Evolutionary conservation across 768 basidiomycete genomes (phyloP), one percentile per base, ranked within the genome.

Genomic region (Coprinopsis sp.): DNA sequence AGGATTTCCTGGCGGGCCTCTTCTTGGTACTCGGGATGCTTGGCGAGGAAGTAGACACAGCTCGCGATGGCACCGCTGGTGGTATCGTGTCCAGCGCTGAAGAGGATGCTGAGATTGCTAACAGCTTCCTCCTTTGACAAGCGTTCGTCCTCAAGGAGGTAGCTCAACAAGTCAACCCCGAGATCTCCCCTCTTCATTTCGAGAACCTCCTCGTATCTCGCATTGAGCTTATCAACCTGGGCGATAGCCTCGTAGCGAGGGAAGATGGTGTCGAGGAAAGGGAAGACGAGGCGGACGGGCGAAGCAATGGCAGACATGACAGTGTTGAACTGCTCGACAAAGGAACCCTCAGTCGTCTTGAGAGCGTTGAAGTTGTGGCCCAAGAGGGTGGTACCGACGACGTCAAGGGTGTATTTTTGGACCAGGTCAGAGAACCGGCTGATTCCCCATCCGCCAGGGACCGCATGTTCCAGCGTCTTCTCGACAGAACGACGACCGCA

Each of bases 41-140:
- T 58, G 1, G 66, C 66, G 29, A 74, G 57, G 56, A 62, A 61
- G 51, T 69, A 71, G 11, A 69, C 53, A 2, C 59, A 41, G 4
- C 62, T 63, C 3, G 69, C 64, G n/a, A 72, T 53, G 11, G 63
- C 66, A 18, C 70, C 69, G 4, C 69, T 63, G 2, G 67, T 66
- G 2, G 69, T 72, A 45, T 69, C 68, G 47, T 72, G 70, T 1
- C 70, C 70, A 6, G 67, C 69, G 19, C 65, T 64, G 54, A 72
- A 72, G 8, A 69, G 53, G 31, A 69, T 59, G 21, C 13, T 56
- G 43, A 70, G 58, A 52, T 72, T 70, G 33, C 65, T 63, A 8
- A 63, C 61, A 24, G 61, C 53, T 34, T 72, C 70, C 49, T 60
- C 56, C 43, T 63, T 58, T 13, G 64, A 52, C 52, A 69, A 55